These are phyloP conservation scores for Saccharomyces hybrid DNA, from an alignment of 1,139 yeast species.

Conservation along the genomic window DNA sequence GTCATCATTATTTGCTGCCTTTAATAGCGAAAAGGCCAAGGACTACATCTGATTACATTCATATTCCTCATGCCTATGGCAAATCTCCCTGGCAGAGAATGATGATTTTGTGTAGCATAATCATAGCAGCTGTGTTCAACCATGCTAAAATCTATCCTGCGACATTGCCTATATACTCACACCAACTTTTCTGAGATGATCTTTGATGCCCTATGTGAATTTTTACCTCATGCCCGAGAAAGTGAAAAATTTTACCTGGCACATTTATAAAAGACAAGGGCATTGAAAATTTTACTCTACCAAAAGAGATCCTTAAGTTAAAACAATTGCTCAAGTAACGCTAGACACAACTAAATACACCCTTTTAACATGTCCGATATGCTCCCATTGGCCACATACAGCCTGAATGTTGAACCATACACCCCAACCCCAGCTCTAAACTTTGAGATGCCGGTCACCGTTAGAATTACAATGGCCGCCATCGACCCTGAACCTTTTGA, in stretches of 20 bases:
- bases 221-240: not conserved
- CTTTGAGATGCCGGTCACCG: constrained; percentile 78
- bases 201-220: not conserved
- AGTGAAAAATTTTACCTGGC: not conserved
- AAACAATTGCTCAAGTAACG: not conserved
- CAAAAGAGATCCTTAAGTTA: constrained; percentile 23
- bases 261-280: not conserved
- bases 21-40: not conserved
- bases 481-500: constrained; percentile 85
- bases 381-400: constrained; percentile 28
- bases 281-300: not conserved
- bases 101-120: not conserved
- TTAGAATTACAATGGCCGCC: constrained; percentile 91
- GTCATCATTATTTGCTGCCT: not conserved
- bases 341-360: not conserved
- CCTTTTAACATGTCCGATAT: not conserved
- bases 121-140: not conserved
- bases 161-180: not conserved
- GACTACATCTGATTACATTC: not conserved
- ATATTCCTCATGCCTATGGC: not conserved
- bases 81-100: not conserved
- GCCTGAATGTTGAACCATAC: constrained; percentile 38
- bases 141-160: not conserved
- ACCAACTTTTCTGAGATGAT: too few species aligned
- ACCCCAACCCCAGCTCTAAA: constrained; percentile 80